Conservation (phyloP, 2,329 filamentous ascomycete species). For the Trichophyton benhamiae region DNA sequence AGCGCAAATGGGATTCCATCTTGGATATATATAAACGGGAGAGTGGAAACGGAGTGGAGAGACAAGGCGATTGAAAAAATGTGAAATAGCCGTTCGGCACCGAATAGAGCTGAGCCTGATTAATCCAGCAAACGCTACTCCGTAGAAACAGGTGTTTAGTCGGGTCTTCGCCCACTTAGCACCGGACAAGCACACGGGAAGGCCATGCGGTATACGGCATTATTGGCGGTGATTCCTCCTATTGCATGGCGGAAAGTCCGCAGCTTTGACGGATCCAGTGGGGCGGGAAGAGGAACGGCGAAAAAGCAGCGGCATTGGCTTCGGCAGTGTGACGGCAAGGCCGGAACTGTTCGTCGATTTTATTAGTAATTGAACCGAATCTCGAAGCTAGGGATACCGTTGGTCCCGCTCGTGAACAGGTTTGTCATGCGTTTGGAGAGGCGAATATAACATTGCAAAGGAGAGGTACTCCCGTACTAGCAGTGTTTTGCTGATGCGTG, state of each 20-base stretch:
- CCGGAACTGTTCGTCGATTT: neutral
- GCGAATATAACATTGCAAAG: neutral
- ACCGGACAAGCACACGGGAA: neutral
- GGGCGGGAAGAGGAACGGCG: neutral
- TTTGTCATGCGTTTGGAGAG: neutral
- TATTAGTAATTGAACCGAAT: neutral
- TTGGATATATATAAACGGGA: neutral
- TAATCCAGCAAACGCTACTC: neutral
- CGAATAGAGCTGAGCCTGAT: neutral
- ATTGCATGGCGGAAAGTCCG: neutral
- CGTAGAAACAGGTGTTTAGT: neutral
- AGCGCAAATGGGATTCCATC: conserved; percentile 1
- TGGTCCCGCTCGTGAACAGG: neutral
- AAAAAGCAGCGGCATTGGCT: neutral
- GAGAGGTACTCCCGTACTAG: neutral
- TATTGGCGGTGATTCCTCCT: neutral
- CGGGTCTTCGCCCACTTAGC: neutral
- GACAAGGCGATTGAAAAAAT: neutral
- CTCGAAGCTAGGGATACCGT: neutral
- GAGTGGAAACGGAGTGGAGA: neutral
- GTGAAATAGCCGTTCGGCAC: neutral
- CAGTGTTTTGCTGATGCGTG: neutral
- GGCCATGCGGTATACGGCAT: neutral
- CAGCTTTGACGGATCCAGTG: neutral
- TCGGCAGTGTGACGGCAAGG: neutral